Evolutionary conservation across 345 rosid species (phyloP), one percentile per base, ranked within the genome.

Genomic region (Hevea brasiliensis): DNA sequence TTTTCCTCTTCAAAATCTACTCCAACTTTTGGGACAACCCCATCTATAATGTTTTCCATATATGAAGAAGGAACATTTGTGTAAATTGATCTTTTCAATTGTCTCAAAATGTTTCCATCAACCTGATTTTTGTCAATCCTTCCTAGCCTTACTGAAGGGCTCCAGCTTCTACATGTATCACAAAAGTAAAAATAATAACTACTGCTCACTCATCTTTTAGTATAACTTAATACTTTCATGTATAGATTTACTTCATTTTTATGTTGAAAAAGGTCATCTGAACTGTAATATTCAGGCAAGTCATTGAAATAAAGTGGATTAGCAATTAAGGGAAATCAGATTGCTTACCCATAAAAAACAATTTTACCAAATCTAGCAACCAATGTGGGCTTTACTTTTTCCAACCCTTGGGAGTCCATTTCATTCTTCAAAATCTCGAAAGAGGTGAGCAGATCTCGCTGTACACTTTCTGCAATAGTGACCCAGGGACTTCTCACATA

Each of bases 301-400:
- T 44, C 23, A 42, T 26, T 8, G 1, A 29, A 65, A 71, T 67
- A 55, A 67, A 68, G n/a, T n/a, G 20, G 70, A 55, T 21, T 29
- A 55, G 51, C 42, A 3, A 37, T 12, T 7, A 20, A 62, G 20
- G 67, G 13, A n/a, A 48, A 45, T 65, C 13, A 42, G 29, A 65
- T 50, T 56, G 32, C 88, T 74, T 79, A 86, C 95, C 83, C 61
- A 8, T 61, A 71, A 65, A 90, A 90, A 56, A 75, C 41, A 54
- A 78, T 55, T 77, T 81, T 89, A 41, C 96, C 89, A 80, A 89
- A 74, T 76, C 93, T 78, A 70, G 88, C 95, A 61, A 85, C 84
- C 73, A 90, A 50, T 72, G 64, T 59, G 42, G 85, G 83, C 71
- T 84, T 89, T 40, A 77, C 47, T 40, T 27, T 79, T 37, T 69